Evolutionary conservation across 805 yeast species (phyloP).

Genomic region (Monosporozyma aquatica): DNA sequence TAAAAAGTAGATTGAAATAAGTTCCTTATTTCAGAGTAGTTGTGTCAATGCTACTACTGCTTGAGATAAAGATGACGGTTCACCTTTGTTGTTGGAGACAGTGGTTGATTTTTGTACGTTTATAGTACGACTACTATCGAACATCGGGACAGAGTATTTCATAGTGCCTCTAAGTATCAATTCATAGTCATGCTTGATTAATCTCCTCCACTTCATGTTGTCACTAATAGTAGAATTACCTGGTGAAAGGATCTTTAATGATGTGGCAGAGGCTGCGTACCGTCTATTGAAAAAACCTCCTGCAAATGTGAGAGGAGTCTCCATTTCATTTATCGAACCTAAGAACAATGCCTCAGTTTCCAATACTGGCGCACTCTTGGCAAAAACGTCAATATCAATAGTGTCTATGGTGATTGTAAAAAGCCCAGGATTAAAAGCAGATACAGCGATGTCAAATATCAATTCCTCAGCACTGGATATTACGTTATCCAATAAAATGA

Average conservation of each 20-base stretch:
- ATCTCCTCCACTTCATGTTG: slow-evolving; percentile 54
- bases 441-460: slow-evolving; percentile 66
- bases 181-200: slow-evolving; percentile 76
- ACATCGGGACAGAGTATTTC: slow-evolving; percentile 65
- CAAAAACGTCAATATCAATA: slow-evolving; percentile 79
- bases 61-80: neutral
- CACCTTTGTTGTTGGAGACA: slow-evolving; percentile 21
- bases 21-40: too few species aligned
- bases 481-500: slow-evolving; percentile 56
- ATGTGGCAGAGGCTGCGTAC: slow-evolving; percentile 51
- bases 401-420: slow-evolving; percentile 53
- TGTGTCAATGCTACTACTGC: too few species aligned
- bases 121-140: slow-evolving; percentile 43
- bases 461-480: slow-evolving; percentile 78
- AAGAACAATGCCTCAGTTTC: slow-evolving; percentile 58
- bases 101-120: slow-evolving; percentile 50
- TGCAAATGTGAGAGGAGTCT: slow-evolving; percentile 61
- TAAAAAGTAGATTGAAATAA: too few species aligned
- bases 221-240: slow-evolving; percentile 36
- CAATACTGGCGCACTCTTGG: slow-evolving; percentile 37
- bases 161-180: slow-evolving; percentile 75
- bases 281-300: slow-evolving; percentile 71
- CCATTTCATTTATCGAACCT: slow-evolving; percentile 60
- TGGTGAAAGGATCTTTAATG: slow-evolving; percentile 64
- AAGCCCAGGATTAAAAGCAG: slow-evolving; percentile 84